These are phyloP conservation scores for Posidonia australis DNA, from an alignment of 106 monocot species.

Conservation along the genomic window DNA sequence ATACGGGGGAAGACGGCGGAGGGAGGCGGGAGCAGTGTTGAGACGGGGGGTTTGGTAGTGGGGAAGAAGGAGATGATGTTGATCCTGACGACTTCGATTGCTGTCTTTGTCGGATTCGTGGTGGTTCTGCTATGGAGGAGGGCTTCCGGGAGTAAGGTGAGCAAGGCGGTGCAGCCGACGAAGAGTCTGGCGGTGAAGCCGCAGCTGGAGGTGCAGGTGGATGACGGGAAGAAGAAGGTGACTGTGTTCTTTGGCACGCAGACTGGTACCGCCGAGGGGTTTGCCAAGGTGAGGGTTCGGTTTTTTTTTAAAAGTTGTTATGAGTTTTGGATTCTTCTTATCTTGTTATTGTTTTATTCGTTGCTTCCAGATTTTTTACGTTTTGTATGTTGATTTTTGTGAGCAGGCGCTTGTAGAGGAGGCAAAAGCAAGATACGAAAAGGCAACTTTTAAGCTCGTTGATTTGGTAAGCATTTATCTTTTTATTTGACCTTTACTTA, in stretches of 20 bases:
- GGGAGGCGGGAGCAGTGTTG: not conserved
- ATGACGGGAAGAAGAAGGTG: slow-evolving; percentile 74
- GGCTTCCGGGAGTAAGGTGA: slow-evolving; percentile 9
- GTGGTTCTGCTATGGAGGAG: slow-evolving; percentile 38
- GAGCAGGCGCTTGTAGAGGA: slow-evolving; percentile 18
- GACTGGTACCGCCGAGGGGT: slow-evolving; percentile 90
- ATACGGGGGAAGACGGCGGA: slow-evolving; percentile 14
- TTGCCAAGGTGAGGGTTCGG: slow-evolving; percentile 57
- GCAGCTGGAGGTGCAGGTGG: slow-evolving; percentile 36
- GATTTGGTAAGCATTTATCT: slow-evolving; percentile 14
- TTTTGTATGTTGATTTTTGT: not conserved
- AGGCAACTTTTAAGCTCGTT: slow-evolving; percentile 15
- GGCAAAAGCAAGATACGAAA: slow-evolving; percentile 19
- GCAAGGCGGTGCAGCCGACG: slow-evolving; percentile 25
- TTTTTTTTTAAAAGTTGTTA: not conserved
- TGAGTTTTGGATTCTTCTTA: not conserved
- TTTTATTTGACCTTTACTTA: not conserved
- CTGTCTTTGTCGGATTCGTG: slow-evolving; percentile 42
- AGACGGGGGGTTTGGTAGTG: not conserved
- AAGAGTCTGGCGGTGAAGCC: slow-evolving; percentile 21
- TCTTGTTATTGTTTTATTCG: not conserved
- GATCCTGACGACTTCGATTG: slow-evolving; percentile 34
- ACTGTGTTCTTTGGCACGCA: slow-evolving; percentile 92
- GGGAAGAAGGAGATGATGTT: slow-evolving; percentile 30
- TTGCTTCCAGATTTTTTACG: not conserved